Base-by-base conservation (phyloP, 2,329 filamentous ascomycete genomes). In the Ophiocordyceps camponoti-floridani region DNA sequence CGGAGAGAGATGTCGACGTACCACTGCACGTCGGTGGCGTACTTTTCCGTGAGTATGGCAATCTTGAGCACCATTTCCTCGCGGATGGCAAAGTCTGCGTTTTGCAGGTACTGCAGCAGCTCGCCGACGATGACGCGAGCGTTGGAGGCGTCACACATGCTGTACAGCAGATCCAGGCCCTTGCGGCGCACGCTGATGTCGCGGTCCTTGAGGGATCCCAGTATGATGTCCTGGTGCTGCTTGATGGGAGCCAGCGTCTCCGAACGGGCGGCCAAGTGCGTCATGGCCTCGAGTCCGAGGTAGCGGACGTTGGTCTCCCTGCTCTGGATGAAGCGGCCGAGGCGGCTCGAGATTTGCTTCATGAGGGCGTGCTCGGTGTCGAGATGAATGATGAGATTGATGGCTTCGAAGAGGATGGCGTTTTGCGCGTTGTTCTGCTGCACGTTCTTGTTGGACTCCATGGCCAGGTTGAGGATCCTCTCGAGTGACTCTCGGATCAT, bases 61-160 rank as follows among this genome's bases (percentile, higher is more conserved):
- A 98, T 94, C 66, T 98, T 98, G 50, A 98, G 70, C 4, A 96
- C 91, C 91, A 98, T 98, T 62, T 98, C 91, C 65, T 98, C 93
- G 50, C 93, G 79, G 54, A 98, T 95, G 5, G 89, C 89, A 61
- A 94, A 98, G 62, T 98, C 91, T 42, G 91, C 91, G 46, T 86
- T 94, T 57, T 95, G 89, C 9, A 98, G 74, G 61, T 95, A 96
- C 52, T 89, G 85, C 44, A 98, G 66, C 43, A 98, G 77, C 65
- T 98, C 91, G 48, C 84, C 82, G 37, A 98, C 91, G 52, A 98
- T 94, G 10, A 85, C 80, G 51, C 85, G 83, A 8, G 91, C 87
- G 62, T 98, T 98, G n/a, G 81, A 81, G 31, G 84, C 77, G 62
- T 98, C 91, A 61, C 93, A 98, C 91, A 98, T 98, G 76, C 91